phyloP scores from a whole-genome alignment of 2,329 filamentous ascomycete genomes.

The Pestalotiopsis sp. region DNA sequence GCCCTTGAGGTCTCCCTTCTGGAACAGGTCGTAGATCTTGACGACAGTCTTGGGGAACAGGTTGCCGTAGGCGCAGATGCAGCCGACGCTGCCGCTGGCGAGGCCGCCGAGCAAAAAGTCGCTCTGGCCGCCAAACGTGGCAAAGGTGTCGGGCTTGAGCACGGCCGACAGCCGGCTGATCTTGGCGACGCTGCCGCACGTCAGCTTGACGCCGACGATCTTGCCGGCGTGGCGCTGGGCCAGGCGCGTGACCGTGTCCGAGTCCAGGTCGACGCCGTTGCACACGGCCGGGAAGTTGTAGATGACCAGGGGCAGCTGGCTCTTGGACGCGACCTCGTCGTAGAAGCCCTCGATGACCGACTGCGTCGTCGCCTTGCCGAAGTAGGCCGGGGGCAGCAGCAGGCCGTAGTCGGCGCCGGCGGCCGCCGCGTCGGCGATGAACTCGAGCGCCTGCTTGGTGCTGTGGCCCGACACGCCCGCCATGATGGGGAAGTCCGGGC shows the following conservation, averaged over 20 bases:
- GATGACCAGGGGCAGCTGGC: slow-evolving; percentile 59
- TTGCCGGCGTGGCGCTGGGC: slow-evolving; percentile 49
- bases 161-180: slow-evolving; percentile 56
- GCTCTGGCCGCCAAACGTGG: slow-evolving; percentile 71
- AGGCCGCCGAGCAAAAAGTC: slow-evolving; percentile 69
- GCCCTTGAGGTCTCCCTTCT: slow-evolving; percentile 56
- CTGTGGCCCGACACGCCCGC: slow-evolving; percentile 66
- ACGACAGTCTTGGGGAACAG: slow-evolving; percentile 60
- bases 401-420: slow-evolving; percentile 65
- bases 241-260: slow-evolving; percentile 58
- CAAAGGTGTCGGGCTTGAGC: slow-evolving; percentile 58
- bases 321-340: slow-evolving; percentile 53
- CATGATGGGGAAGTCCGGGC: slow-evolving; percentile 58
- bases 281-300: slow-evolving; percentile 73
- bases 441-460: slow-evolving; percentile 63
- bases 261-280: slow-evolving; percentile 69
- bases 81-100: slow-evolving; percentile 59
- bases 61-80: slow-evolving; percentile 65
- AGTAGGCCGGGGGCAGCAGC: slow-evolving; percentile 65
- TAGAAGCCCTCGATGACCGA: slow-evolving; percentile 62
- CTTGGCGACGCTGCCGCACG: slow-evolving; percentile 64
- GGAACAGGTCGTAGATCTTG: slow-evolving; percentile 63
- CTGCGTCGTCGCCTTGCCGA: slow-evolving; percentile 61
- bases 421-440: slow-evolving; percentile 56
- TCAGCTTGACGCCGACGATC: slow-evolving; percentile 67